Base-by-base conservation (phyloP, 2,329 filamentous ascomycete species). In the Fusarium algeriense region DNA sequence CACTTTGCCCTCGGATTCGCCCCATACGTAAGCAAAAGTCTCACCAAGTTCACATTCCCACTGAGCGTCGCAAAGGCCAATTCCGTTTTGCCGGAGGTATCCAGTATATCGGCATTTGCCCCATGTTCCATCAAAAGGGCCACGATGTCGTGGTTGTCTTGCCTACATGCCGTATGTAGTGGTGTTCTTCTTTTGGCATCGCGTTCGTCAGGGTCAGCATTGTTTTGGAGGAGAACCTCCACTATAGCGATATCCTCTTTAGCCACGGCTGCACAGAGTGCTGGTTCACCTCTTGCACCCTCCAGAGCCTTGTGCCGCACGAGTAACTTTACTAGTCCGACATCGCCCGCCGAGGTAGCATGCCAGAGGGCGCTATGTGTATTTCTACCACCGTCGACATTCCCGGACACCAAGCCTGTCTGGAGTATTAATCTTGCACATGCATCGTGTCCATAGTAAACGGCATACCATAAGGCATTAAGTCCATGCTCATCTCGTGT, bases 1-100 rank as follows among this genome's bases (percentile, higher is more conserved):
- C 62, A 65, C 23, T 49, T 65, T 1, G 62, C 20, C 2, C 30
- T 65, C 8, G 60, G 60, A n/a, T 50, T 26, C 6, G 60, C 60
- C 0, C 60, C 62, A 30, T 64, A 34, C 10, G 50, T 49, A 11
- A 65, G 15, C 10, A 65, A 4, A 3, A 64, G 14, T 19, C 34
- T 64, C 2, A 40, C 49, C 20, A 64, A 3, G 1, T 14, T 7
- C 2, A 15, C 15, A 17, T 65, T 49, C 1, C 62, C 49, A 0
- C 12, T 11, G 1, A 49, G 12, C 0, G 60, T 17, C 12, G 62
- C 44, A 5, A 30, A 49, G 4, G 49, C 44, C 5, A 65, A 12
- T 11, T 56, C n/a, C 1, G 62, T 58, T 2, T 49, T 57, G 0
- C 62, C 62, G 3, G 23, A 2, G 0, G 35, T n/a, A 26, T 58